Percentiles rank a stretch among this genome's conserved stretches.
Conservation (phyloP, 768 basidiomycete species). For the Psilocybe cyanescens region DNA sequence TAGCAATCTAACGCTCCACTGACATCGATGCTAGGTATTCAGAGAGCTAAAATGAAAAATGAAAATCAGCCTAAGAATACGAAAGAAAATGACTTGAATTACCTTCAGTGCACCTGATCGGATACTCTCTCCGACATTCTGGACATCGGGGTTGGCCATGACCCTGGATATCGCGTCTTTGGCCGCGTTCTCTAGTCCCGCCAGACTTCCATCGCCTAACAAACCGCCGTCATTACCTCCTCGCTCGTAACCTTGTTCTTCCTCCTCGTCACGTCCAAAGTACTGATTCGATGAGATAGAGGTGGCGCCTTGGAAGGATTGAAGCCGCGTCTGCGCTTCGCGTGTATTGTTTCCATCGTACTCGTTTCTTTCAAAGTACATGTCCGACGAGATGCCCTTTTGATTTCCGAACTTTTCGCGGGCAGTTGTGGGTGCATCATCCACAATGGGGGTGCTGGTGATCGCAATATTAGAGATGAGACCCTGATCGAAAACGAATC, state of each 20-base stretch:
- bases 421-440: constrained; percentile 76
- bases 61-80: constrained; percentile 7
- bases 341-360: constrained; percentile 75
- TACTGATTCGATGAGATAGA: constrained; percentile 96
- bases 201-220: constrained; percentile 60
- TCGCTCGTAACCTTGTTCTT: constrained; percentile 47
- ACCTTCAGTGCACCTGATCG: constrained; percentile 85
- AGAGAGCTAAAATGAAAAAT: constrained; percentile 44
- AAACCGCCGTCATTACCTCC: constrained; percentile 36
- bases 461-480: constrained; percentile 3
- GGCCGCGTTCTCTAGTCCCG: constrained; percentile 63
- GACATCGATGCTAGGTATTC: constrained; percentile 77
- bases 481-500: neutral
- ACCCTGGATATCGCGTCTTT: constrained; percentile 76
- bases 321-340: constrained; percentile 84
- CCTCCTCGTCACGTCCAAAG: constrained; percentile 91
- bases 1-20: constrained; percentile 30
- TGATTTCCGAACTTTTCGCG: constrained; percentile 91
- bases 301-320: constrained; percentile 88
- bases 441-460: constrained; percentile 34
- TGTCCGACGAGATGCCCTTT: constrained; percentile 97
- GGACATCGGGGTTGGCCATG: constrained; percentile 85
- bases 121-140: constrained; percentile 81
- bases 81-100: constrained; percentile 8
- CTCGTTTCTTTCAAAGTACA: constrained; percentile 90